Conservation (phyloP, 306 rosid species). For the Rosa persica region DNA sequence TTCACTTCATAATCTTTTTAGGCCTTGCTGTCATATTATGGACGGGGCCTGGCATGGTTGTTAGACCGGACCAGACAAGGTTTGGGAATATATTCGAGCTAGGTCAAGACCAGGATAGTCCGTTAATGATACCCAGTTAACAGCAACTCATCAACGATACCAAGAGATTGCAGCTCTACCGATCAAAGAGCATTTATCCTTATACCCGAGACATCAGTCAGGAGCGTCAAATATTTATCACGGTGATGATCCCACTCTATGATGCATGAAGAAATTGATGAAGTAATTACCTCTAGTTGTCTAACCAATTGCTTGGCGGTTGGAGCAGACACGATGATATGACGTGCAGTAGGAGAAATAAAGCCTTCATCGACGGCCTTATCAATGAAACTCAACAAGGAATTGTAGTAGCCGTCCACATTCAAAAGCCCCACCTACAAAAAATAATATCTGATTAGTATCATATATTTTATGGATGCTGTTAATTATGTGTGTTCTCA, state of each 20-base stretch:
- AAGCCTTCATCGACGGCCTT: slow-evolving; percentile 99
- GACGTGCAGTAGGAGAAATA: slow-evolving; percentile 93
- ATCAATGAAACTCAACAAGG: slow-evolving; percentile 82
- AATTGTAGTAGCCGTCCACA: slow-evolving; percentile 95
- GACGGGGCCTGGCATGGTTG: background rate
- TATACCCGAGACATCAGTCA: background rate
- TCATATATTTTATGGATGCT: background rate
- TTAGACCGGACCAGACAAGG: background rate
- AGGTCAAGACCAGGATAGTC: background rate
- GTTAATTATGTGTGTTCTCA: slow-evolving; percentile 10
- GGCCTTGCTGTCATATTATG: background rate
- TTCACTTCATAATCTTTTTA: background rate
- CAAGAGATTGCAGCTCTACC: background rate
- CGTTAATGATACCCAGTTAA: background rate
- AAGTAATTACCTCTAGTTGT: slow-evolving; percentile 68
- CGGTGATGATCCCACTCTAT: background rate
- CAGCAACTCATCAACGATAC: background rate
- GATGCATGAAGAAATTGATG: background rate
- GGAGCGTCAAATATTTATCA: background rate
- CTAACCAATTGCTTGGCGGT: slow-evolving; percentile 80
- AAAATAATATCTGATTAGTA: background rate
- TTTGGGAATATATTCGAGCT: background rate
- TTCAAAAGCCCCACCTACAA: slow-evolving; percentile 94
- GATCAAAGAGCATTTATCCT: background rate
- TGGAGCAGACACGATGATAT: slow-evolving; percentile 94